Evolutionary conservation across 176 grass and related monocot genomes (phyloP).

Genomic region (Eleusine coracana): DNA sequence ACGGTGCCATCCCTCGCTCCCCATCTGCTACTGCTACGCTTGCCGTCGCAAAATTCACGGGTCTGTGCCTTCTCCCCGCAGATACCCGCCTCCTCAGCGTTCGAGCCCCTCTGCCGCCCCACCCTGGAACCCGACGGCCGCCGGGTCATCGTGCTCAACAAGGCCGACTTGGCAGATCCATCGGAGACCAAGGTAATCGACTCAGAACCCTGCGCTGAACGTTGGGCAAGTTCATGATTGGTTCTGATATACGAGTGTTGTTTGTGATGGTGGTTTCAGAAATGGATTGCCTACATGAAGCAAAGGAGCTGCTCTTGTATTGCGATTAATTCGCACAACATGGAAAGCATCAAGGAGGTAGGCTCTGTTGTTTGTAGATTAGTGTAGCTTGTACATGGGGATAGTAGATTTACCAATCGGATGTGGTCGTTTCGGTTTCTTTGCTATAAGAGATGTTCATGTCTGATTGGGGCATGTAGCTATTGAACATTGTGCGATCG

Average conservation of each 20-base stretch:
- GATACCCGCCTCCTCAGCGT: conserved; percentile 58
- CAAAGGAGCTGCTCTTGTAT: conserved; percentile 42
- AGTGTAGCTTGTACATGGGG: background rate
- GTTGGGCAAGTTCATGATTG: background rate
- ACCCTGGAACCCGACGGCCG: conserved; percentile 38
- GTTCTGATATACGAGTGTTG: background rate
- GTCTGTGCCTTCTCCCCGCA: conserved; percentile 7
- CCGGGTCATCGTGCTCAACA: conserved; percentile 60
- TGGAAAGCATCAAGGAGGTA: conserved; percentile 69
- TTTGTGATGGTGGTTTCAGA: conserved; percentile 44
- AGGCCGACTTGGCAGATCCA: conserved; percentile 61
- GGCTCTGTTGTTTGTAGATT: background rate
- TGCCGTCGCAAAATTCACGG: background rate
- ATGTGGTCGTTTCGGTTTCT: background rate
- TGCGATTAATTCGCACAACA: conserved; percentile 67
- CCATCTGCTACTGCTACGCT: background rate
- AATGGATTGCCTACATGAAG: conserved; percentile 60
- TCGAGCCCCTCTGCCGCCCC: conserved; percentile 37
- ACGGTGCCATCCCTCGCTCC: background rate
- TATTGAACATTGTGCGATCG: conserved; percentile 49
- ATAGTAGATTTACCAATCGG: background rate
- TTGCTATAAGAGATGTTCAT: background rate
- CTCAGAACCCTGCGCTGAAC: background rate
- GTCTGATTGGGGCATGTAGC: conserved; percentile 33
- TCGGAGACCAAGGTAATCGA: conserved; percentile 57